Conservation (phyloP, 371 early-diverging fungal species). For the Mortierella sp. region DNA sequence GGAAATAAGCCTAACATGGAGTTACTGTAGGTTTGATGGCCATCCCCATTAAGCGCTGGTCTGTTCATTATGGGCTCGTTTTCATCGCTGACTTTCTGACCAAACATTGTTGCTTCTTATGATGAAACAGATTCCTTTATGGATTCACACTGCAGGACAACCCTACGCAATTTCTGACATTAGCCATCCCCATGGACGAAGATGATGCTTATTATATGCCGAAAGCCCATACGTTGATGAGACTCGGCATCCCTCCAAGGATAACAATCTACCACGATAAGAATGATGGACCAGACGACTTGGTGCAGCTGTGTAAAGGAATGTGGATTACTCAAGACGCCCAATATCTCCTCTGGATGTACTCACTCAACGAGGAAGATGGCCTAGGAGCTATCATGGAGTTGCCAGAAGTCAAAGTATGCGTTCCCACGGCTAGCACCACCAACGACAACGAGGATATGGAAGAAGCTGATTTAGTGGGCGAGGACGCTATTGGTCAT, state of each 20-base stretch:
- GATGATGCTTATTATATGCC: constrained; percentile 51
- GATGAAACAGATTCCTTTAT: constrained; percentile 40
- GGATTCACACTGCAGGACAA: constrained; percentile 41
- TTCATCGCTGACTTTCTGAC: background rate
- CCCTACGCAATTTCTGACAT: constrained; percentile 30
- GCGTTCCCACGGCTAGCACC: background rate
- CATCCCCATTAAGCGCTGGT: background rate
- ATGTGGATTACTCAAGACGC: constrained; percentile 43
- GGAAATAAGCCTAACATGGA: constrained; percentile 76
- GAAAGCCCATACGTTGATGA: constrained; percentile 48
- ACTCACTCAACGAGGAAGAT: constrained; percentile 44
- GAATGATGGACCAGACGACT: constrained; percentile 8
- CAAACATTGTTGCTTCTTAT: background rate
- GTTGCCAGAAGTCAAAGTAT: constrained; percentile 21
- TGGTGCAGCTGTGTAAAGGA: constrained; percentile 33
- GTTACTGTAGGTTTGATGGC: constrained; percentile 58
- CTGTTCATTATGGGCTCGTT: background rate
- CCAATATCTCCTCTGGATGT: constrained; percentile 43
- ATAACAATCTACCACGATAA: constrained; percentile 22
- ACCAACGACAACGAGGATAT: constrained; percentile 2
- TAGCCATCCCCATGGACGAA: constrained; percentile 49
- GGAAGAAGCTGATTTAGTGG: constrained; percentile 35
- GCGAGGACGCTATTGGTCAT: constrained; percentile 37
- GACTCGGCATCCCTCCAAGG: constrained; percentile 37
- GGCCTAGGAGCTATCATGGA: constrained; percentile 37